phyloP scores from a whole-genome alignment of 306 rosid species.

The Astragalus membranaceus region DNA sequence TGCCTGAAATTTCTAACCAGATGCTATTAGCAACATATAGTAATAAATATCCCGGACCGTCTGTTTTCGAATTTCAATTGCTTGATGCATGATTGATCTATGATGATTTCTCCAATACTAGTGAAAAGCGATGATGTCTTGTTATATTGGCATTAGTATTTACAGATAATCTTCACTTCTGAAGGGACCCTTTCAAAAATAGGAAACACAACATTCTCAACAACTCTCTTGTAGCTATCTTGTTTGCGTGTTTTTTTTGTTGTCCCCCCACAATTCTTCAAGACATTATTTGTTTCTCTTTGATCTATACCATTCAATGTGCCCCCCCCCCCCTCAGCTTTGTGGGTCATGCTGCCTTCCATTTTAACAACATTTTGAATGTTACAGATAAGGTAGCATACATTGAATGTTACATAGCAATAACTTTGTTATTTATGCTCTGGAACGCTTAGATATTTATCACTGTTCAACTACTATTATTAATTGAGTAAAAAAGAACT shows the following conservation, averaged over 20 bases:
- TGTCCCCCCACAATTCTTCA: neutral
- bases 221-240: neutral
- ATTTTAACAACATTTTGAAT: conserved; percentile 1
- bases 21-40: neutral
- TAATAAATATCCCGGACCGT: neutral
- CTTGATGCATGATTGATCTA: neutral
- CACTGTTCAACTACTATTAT: neutral
- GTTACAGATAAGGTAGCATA: neutral
- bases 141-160: neutral
- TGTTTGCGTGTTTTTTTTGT: conserved; percentile 3
- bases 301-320: neutral
- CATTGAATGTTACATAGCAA: neutral
- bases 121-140: neutral
- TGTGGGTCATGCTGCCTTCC: conserved; percentile 8
- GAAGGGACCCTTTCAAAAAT: neutral
- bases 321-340: neutral
- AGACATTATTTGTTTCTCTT: neutral
- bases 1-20: neutral
- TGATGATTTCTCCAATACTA: neutral
- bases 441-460: neutral
- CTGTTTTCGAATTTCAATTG: neutral
- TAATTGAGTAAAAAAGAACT: neutral
- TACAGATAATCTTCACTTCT: neutral
- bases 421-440: neutral
- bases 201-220: neutral